A percentile compares a stretch with the other conserved stretches of the same genome.
These are phyloP conservation scores for Thraustotheca clavata DNA, from an alignment of 352 stramenopile genomes.

Conservation along the genomic window DNA sequence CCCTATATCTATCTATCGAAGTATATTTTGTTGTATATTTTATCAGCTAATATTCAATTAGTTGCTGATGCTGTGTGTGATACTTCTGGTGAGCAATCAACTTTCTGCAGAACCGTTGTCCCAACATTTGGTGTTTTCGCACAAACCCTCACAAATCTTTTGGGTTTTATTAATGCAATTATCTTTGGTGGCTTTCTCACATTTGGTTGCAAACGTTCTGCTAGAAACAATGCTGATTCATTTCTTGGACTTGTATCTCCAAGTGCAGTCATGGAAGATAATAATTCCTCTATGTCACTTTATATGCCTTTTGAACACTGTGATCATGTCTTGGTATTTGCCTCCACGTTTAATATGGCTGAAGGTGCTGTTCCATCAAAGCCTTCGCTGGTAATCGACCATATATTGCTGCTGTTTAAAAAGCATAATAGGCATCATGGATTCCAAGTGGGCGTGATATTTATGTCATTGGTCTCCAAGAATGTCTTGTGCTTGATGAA, in stretches of 20 bases:
- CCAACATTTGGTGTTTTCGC: constrained; percentile 6
- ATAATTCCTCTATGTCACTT: background rate
- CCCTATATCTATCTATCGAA: constrained; percentile 1
- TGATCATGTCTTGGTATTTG: constrained; percentile 41
- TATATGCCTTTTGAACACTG: background rate
- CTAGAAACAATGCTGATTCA: background rate
- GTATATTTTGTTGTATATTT: background rate
- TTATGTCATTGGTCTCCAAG: constrained; percentile 86
- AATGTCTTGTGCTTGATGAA: constrained; percentile 78
- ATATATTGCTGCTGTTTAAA: background rate
- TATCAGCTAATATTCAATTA: background rate
- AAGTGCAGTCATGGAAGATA: constrained; percentile 8
- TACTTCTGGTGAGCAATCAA: background rate
- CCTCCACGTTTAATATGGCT: constrained; percentile 83
- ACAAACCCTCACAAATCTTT: constrained; percentile 14
- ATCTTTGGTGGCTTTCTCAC: constrained; percentile 19
- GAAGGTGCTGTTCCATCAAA: constrained; percentile 25
- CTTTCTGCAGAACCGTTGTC: background rate
- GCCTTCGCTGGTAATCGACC: background rate
- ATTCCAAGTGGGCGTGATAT: constrained; percentile 82
- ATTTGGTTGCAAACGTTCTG: background rate
- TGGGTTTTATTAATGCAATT: constrained; percentile 22
- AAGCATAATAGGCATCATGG: constrained; percentile 37
- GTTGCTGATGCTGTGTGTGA: constrained; percentile 1
- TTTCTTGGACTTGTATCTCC: background rate